Evolutionary conservation across 768 basidiomycete genomes (phyloP), one percentile per base, ranked within the genome.

Genomic region (Boletus bicolor): DNA sequence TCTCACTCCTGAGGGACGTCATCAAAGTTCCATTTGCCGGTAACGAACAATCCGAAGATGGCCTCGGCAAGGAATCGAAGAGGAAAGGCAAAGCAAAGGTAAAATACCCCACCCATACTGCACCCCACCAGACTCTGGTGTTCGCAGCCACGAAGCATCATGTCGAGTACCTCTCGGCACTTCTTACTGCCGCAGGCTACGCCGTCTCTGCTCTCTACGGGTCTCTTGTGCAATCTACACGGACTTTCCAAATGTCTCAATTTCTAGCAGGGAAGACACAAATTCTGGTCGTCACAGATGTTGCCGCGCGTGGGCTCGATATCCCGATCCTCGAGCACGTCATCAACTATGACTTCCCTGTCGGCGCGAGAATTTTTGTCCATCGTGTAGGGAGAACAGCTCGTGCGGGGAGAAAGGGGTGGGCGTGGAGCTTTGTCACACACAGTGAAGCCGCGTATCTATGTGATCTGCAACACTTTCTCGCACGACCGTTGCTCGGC

Each of bases 61-160:
- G 66, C 9, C 64, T 70, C 15, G 32, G 46, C n/a, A 58, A 65
- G 11, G 75, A 73, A 56, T 76, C 77, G 44, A 79, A 77, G 64
- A 75, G 73, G 21, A 84, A 86, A 68, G 69, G 68, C 52, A 89
- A 84, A 66, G 76, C 69, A 49, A 73, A 75, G 50, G 76, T 76
- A 43, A 81, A 79, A 58, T 67, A 73, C 54, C 65, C 67, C 12
- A 72, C 74, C n/a, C 72, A 72, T n/a, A 83, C 82, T 7, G 84
- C 85, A 3, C 84, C 91, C 24, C 88, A 94, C 69, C 97, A 99
- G 72, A 94, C 94, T 1, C 83, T 99, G 47, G 81, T 99, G 8
- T 99, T 99, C 65, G 86, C 88, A 3, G 93, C 96, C 7, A 99
- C 97, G 19, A 98, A 99, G 71, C 97, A 99, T 66, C 97, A 99